phyloP scores from a whole-genome alignment of 176 grass and related monocot genomes.

The Stipa capillata region DNA sequence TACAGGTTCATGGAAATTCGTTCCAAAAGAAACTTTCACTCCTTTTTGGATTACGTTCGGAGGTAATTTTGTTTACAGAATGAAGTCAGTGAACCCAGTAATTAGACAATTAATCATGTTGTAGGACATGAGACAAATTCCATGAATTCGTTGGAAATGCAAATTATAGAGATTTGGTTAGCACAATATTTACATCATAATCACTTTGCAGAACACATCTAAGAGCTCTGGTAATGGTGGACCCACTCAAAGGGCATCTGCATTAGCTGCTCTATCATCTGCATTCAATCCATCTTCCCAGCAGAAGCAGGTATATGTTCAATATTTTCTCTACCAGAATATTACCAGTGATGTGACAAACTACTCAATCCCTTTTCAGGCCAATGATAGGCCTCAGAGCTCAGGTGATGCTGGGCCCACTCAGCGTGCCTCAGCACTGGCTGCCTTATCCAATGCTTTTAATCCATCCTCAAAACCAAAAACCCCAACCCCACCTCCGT shows the following conservation, averaged over 20 bases:
- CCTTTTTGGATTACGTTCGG: constrained; percentile 82
- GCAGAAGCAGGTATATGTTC: constrained; percentile 18
- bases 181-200: constrained; percentile 11
- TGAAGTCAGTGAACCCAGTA: no score
- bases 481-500: constrained; percentile 20
- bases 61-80: constrained; percentile 55
- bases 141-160: neutral
- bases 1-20: constrained; percentile 90
- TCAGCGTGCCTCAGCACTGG: constrained; percentile 77
- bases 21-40: constrained; percentile 89
- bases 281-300: constrained; percentile 76
- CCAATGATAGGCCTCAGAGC: constrained; percentile 43
- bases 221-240: constrained; percentile 57
- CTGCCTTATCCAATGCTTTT: constrained; percentile 80
- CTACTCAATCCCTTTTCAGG: constrained; percentile 22
- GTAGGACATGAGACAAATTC: neutral
- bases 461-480: constrained; percentile 69
- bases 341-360: neutral
- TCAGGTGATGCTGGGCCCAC: constrained; percentile 56
- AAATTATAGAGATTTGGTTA: neutral
- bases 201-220: constrained; percentile 25
- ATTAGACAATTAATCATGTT: constrained; percentile 5
- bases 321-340: neutral
- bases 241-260: constrained; percentile 85
- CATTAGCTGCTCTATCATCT: constrained; percentile 74